Evolutionary conservation across 208 protist species (phyloP).

Genomic region (Trichomonas vaginalis): DNA sequence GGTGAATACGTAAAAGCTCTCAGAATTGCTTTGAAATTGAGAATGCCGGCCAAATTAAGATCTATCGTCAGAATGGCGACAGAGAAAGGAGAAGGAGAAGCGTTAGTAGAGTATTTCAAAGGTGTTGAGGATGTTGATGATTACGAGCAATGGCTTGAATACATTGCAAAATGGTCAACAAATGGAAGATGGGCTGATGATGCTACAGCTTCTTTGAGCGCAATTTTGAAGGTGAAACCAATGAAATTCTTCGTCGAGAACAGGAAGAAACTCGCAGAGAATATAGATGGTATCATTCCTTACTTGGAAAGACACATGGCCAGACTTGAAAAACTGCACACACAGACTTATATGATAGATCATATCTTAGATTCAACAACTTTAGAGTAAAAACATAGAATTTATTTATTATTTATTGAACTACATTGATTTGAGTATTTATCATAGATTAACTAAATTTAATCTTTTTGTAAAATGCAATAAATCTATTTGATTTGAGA

Average conservation of each 20-base stretch:
- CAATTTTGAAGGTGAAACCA: not conserved
- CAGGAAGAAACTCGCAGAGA: not conserved
- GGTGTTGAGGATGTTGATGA: not conserved
- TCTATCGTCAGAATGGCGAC: not conserved
- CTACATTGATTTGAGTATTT: too few relatives aligned
- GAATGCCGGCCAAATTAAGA: not conserved
- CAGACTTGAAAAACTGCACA: conserved; percentile 1
- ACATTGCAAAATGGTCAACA: not conserved
- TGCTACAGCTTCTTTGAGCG: not conserved
- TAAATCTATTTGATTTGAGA: too few relatives aligned
- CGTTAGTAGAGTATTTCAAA: not conserved
- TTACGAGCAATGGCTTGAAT: conserved; percentile 3
- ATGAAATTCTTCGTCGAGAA: not conserved
- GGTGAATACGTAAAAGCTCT: not conserved
- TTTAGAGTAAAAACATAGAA: not conserved
- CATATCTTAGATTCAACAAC: not conserved
- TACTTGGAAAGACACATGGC: conserved; percentile 23
- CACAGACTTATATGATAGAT: conserved; percentile 23
- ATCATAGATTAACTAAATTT: too few relatives aligned
- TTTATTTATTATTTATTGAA: too few relatives aligned
- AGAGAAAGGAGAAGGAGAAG: not conserved
- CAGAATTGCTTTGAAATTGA: not conserved
- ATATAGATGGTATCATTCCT: conserved; percentile 17
- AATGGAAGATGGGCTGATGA: not conserved
- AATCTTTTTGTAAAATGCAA: too few relatives aligned